Conservation (phyloP, 2,329 filamentous ascomycete genomes). For the Penicillium hesseltinei region DNA sequence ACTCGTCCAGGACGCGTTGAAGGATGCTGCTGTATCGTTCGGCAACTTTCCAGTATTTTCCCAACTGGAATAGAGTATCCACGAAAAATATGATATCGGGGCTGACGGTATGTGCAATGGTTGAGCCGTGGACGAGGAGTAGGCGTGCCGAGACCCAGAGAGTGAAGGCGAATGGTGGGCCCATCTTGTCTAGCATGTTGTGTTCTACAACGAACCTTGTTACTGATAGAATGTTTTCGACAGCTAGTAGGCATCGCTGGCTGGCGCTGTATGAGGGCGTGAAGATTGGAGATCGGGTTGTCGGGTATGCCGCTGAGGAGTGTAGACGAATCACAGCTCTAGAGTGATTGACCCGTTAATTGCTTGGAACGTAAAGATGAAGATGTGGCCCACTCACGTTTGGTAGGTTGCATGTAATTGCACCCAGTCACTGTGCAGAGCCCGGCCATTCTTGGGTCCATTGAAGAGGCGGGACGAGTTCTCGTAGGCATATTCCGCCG, state of each 20-base stretch:
- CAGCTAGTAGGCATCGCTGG: conserved; percentile 77
- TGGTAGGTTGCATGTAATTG: conserved; percentile 91
- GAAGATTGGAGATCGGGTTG: conserved; percentile 83
- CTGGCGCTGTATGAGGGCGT: conserved; percentile 82
- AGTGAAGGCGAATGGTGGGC: conserved; percentile 87
- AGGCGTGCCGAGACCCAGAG: conserved; percentile 88
- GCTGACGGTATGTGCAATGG: conserved; percentile 78
- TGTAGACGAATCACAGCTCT: conserved; percentile 82
- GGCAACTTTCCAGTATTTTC: conserved; percentile 80
- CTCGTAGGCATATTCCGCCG: conserved; percentile 68
- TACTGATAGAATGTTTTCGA: conserved; percentile 76
- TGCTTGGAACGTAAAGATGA: neutral
- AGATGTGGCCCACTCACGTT: conserved; percentile 54
- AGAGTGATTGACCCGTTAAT: conserved; percentile 22
- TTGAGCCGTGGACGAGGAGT: conserved; percentile 84
- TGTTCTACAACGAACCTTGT: conserved; percentile 75
- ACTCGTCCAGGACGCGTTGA: conserved; percentile 80
- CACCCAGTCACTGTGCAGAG: conserved; percentile 77
- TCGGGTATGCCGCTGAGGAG: conserved; percentile 89
- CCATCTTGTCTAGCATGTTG: conserved; percentile 73
- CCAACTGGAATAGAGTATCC: conserved; percentile 76
- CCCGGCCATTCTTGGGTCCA: conserved; percentile 61
- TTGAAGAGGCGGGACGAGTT: conserved; percentile 79
- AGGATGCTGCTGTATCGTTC: conserved; percentile 77
- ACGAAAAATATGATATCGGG: conserved; percentile 79